Percentiles rank a stretch among this genome's conserved stretches.
phyloP scores from a whole-genome alignment of 805 yeast genomes.

The Zygotorulaspora chibaensis region DNA sequence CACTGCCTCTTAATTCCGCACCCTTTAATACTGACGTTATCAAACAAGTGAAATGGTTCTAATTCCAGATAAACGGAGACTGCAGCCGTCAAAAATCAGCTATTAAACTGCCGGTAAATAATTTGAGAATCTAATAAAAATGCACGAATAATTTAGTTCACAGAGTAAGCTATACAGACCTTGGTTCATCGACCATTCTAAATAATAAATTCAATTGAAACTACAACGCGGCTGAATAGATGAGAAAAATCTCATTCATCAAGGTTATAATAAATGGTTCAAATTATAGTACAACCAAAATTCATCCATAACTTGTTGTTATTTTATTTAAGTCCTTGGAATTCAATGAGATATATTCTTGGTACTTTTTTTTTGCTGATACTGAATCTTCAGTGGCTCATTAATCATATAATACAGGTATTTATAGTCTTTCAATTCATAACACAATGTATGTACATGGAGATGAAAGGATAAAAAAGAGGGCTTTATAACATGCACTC shows the following conservation, averaged over 20 bases:
- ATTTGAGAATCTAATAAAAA: not conserved
- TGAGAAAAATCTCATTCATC: not conserved
- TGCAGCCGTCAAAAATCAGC: not conserved
- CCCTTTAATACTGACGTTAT: not conserved
- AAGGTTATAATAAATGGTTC: not conserved
- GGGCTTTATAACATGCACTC: no score
- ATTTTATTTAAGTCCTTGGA: no score
- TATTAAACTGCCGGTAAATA: not conserved
- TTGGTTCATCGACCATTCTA: not conserved
- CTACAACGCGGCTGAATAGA: not conserved
- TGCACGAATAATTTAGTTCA: not conserved
- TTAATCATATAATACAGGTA: not conserved
- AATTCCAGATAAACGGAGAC: no score
- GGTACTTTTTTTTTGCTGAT: no score
- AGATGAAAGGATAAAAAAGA: not conserved
- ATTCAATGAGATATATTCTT: no score
- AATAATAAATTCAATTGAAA: no score
- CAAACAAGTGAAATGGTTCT: no score
- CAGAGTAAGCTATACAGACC: not conserved
- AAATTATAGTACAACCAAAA: not conserved
- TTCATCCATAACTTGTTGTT: no score
- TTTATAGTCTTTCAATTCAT: not conserved
- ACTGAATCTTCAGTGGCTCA: not conserved
- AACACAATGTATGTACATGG: not conserved
- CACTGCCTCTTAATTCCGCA: no score